phyloP scores from a whole-genome alignment of 208 protist genomes.

The Leishmania gerbilli region DNA sequence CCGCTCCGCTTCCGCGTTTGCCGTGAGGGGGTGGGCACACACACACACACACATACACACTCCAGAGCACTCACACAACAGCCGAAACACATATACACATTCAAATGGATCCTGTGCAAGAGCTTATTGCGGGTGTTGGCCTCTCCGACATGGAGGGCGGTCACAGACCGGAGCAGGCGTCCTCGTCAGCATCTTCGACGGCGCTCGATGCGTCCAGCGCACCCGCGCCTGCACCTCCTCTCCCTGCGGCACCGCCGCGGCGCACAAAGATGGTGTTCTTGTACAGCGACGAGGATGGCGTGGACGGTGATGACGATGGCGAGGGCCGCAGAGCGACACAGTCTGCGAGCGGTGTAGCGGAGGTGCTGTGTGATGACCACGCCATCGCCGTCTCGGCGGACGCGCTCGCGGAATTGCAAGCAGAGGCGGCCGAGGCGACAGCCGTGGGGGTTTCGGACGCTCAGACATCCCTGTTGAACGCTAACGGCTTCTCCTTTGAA shows the following conservation, averaged over 20 bases:
- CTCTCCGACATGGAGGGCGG: constrained; percentile 5
- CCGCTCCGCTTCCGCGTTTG: neutral
- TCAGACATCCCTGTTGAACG: neutral
- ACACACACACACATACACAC: too few relatives aligned
- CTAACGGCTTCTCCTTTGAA: constrained; percentile 14
- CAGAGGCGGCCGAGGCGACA: constrained; percentile 15
- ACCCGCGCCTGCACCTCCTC: neutral
- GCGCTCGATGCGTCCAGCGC: neutral
- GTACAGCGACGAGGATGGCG: constrained; percentile 78
- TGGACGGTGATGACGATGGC: constrained; percentile 49
- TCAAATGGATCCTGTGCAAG: constrained; percentile 27
- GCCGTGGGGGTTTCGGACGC: neutral
- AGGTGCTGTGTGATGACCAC: constrained; percentile 12
- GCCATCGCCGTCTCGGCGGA: constrained; percentile 32
- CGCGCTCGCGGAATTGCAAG: constrained; percentile 38
- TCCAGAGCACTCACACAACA: neutral
- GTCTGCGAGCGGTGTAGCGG: neutral
- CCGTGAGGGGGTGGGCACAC: neutral
- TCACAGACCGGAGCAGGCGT: neutral
- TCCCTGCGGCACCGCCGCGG: neutral
- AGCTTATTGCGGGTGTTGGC: constrained; percentile 13
- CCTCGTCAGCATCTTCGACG: too few relatives aligned
- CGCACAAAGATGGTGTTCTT: constrained; percentile 73
- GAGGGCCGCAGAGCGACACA: neutral
- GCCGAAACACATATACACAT: neutral